Evolutionary conservation across 441 rosid species (phyloP), one percentile per base, ranked within the genome.

Genomic region (Brassica hybrid): DNA sequence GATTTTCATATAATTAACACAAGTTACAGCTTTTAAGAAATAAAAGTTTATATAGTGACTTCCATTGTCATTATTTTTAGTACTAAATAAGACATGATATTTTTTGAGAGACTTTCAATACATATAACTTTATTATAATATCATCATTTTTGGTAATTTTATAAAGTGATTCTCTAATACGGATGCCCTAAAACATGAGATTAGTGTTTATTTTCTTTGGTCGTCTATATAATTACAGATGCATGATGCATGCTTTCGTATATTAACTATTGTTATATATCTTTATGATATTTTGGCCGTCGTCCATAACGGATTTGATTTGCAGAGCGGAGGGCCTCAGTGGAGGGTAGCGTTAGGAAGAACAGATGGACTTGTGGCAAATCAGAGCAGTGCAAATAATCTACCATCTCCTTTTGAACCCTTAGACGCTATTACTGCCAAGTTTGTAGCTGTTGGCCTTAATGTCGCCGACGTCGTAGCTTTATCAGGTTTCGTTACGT

Each of bases 321-420:
- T 79, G 84, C 10, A 89, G 91, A 84, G 86, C 18, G 91, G 94
- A 80, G 91, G 91, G 27, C 83, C 85, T 9, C 57, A 36, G 2
- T 90, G 90, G 90, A 84, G 48, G 57, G 91, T 88, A 13, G 43
- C 73, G 18, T 50, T 80, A 72, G 83, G 83, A 80, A 76, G 83
- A 80, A 80, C 56, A 76, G 83, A 80, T 76, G 83, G 83, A 14
- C 32, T 80, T 4, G 80, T 80, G 1, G 77, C 83, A 72, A 80
- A 76, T 63, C 76, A 76, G 13, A 80, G 32, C 62, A 76, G 77
- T 67, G 83, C 83, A 76, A 72, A 80, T 30, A 76, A 67, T 71
- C 77, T 80, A 5, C 83, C 83, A 59, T 80, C 83, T 72, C 83
- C 83, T 5, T 80, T 80, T 80, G 83, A 80, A 21, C 7, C 80